Percentiles rank a stretch among this genome's conserved stretches.
These are phyloP conservation scores for Clitopilus hobsonii DNA, from an alignment of 768 basidiomycete species.

Conservation along the genomic window DNA sequence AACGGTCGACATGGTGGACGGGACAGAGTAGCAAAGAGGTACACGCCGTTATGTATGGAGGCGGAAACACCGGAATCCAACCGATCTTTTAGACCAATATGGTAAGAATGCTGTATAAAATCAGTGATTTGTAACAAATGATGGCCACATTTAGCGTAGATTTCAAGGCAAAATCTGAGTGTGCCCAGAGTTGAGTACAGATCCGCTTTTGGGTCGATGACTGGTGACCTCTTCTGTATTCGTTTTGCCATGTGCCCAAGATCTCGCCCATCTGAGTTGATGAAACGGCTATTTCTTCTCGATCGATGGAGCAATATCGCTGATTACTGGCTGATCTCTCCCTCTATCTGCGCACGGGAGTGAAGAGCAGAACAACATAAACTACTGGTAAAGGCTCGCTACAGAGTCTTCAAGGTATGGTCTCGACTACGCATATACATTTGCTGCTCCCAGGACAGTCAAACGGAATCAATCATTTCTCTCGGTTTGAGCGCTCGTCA, in stretches of 20 bases:
- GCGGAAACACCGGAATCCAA: neutral
- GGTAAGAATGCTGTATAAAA: neutral
- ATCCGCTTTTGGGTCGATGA: neutral
- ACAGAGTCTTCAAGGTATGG: no score
- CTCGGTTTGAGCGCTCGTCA: neutral
- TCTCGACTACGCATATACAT: no score
- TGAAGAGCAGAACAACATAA: no score
- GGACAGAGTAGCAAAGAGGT: no score
- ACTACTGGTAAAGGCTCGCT: no score
- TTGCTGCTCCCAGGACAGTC: no score
- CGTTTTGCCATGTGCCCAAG: neutral
- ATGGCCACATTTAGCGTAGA: neutral
- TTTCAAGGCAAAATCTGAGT: neutral
- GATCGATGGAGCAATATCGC: neutral
- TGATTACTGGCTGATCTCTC: neutral
- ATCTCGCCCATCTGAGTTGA: neutral
- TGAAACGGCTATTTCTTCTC: neutral
- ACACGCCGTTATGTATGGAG: neutral
- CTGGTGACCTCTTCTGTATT: neutral
- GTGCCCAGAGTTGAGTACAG: no score
- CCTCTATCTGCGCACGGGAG: neutral
- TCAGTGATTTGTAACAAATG: neutral
- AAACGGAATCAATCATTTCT: no score
- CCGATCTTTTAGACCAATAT: neutral
- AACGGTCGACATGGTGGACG: neutral